These are phyloP conservation scores for Microbotryum silenes-acaulis DNA, from an alignment of 1,284 basidiomycete species.

Conservation along the genomic window DNA sequence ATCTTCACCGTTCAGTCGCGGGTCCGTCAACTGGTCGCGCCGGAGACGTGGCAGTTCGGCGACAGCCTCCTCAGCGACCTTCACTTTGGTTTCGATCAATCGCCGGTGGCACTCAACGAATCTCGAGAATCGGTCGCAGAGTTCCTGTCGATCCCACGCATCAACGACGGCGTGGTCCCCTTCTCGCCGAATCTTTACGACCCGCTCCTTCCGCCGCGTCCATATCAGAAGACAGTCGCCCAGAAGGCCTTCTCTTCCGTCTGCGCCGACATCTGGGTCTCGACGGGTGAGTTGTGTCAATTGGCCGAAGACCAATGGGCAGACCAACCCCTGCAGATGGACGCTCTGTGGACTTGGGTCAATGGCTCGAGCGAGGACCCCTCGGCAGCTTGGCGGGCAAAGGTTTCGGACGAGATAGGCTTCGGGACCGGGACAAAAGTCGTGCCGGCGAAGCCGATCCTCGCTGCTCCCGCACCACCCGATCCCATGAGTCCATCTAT, in stretches of 20 bases:
- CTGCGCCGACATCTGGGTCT: constrained; percentile 10
- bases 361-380: constrained; percentile 15
- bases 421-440: neutral
- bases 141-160: neutral
- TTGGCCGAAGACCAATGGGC: neutral
- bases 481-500: too few relatives aligned
- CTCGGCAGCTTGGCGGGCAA: constrained; percentile 13
- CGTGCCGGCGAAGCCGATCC: too few relatives aligned
- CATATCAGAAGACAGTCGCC: constrained; percentile 1
- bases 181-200: constrained; percentile 4
- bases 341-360: constrained; percentile 15
- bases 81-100: too few relatives aligned
- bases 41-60: too few relatives aligned
- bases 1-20: too few relatives aligned
- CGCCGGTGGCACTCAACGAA: too few relatives aligned
- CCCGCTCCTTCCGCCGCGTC: neutral
- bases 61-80: too few relatives aligned
- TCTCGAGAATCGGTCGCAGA: too few relatives aligned
- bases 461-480: too few relatives aligned
- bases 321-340: constrained; percentile 3
- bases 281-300: constrained; percentile 10
- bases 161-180: constrained; percentile 14
- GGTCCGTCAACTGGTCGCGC: too few relatives aligned
- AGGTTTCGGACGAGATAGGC: neutral
- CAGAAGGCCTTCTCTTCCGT: neutral